Evolutionary conservation across 257 asterid species (phyloP).

Genomic region (Marsdenia floribunda): DNA sequence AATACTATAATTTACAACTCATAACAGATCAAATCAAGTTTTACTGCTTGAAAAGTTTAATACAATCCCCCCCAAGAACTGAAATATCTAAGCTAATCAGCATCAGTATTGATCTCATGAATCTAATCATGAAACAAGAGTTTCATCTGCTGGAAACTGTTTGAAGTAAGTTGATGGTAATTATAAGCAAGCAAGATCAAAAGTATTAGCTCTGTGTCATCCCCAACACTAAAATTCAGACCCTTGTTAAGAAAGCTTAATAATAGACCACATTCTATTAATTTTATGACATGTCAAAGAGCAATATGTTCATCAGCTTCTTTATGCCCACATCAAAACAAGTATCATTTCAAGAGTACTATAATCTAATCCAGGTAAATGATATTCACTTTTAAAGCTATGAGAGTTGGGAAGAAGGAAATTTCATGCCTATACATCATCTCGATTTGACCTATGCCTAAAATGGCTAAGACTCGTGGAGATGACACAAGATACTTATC

Average conservation of each 20-base stretch:
- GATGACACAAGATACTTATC: background rate
- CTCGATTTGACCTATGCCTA: background rate
- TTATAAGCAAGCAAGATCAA: background rate
- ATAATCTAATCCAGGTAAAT: background rate
- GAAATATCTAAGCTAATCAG: background rate
- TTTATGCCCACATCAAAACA: conserved; percentile 1
- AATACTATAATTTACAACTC: background rate
- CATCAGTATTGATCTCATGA: background rate
- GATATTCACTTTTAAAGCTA: background rate
- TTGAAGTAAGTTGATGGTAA: background rate
- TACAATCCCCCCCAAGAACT: background rate
- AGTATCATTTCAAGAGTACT: background rate
- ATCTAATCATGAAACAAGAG: background rate
- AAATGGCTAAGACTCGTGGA: background rate
- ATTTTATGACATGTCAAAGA: background rate
- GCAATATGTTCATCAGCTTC: background rate
- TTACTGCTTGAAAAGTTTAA: background rate
- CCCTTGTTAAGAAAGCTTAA: background rate
- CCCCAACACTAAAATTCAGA: background rate
- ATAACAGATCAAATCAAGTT: too few species aligned
- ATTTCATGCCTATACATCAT: background rate
- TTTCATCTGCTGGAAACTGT: background rate
- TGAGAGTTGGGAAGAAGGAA: background rate
- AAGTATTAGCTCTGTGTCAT: background rate
- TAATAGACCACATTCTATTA: background rate